phyloP scores from a whole-genome alignment of 2,329 filamentous ascomycete species.

The Verticillium nubilum region DNA sequence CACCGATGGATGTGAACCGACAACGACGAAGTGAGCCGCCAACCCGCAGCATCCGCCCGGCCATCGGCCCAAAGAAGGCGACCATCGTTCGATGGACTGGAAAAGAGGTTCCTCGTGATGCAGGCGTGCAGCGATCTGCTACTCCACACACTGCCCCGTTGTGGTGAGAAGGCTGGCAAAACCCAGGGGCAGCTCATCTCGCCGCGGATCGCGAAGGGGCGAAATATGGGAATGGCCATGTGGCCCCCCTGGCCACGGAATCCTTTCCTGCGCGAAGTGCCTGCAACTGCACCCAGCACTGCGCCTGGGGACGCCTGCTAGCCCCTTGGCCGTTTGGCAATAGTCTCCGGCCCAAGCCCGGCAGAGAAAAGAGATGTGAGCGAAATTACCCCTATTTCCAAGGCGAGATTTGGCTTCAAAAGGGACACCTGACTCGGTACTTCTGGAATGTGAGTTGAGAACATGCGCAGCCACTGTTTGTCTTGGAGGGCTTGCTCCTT shows the following conservation, averaged over 20 bases:
- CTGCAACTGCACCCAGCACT: neutral
- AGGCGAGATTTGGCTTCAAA: conserved; percentile 1
- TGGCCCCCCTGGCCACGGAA: conserved; percentile 1
- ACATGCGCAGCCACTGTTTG: neutral
- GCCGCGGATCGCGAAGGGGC: conserved; percentile 1
- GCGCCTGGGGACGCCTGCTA: neutral
- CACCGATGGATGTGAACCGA: neutral
- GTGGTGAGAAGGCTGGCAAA: neutral
- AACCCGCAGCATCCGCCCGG: neutral
- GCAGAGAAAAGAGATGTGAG: neutral
- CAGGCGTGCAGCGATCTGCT: neutral
- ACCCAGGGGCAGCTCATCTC: neutral
- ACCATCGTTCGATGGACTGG: neutral
- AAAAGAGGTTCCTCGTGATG: neutral
- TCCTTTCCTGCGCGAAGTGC: neutral
- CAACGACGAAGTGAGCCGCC: neutral
- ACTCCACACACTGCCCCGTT: neutral
- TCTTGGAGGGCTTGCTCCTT: too few relatives aligned
- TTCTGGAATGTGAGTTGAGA: too few relatives aligned
- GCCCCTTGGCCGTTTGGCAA: neutral
- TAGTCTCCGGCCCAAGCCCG: neutral
- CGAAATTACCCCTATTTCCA: conserved; percentile 2
- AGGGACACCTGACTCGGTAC: neutral
- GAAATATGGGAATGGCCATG: neutral
- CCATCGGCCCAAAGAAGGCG: neutral